These are phyloP conservation scores for Agarophyton chilense DNA, from an alignment of 23 red algal genomes.

Conservation along the genomic window DNA sequence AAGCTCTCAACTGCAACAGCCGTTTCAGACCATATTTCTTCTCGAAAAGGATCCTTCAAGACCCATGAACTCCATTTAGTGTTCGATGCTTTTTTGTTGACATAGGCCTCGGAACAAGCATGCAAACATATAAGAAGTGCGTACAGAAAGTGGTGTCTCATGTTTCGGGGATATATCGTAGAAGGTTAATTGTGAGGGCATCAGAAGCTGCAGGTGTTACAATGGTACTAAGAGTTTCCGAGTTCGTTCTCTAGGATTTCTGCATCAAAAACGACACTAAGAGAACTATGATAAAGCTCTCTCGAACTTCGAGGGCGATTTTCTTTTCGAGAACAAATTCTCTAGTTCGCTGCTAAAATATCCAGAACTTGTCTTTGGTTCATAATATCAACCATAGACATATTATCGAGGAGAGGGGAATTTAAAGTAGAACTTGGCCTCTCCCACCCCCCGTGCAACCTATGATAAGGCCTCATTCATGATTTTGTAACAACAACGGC, in stretches of 20 bases:
- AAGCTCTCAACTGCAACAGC: slow-evolving; percentile 15
- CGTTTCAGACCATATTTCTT: neutral
- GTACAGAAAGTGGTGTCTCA: neutral
- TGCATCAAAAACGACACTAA: neutral
- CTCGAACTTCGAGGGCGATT: too few species aligned
- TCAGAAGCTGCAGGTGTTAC: neutral
- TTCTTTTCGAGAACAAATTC: too few species aligned
- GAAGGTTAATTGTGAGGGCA: neutral
- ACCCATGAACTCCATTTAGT: slow-evolving; percentile 5
- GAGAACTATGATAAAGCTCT: too few species aligned
- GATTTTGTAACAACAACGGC: too few species aligned
- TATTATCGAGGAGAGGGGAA: too few species aligned
- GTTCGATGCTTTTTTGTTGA: neutral
- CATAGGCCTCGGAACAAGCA: neutral
- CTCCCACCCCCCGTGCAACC: too few species aligned
- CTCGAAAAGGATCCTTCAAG: neutral
- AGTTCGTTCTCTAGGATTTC: neutral
- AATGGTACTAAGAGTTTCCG: neutral
- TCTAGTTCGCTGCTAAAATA: too few species aligned
- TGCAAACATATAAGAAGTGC: neutral
- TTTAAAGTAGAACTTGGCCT: too few species aligned
- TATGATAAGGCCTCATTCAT: too few species aligned
- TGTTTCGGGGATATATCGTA: neutral
- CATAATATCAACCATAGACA: too few species aligned
- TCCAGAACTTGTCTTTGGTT: too few species aligned